Evolutionary conservation across 257 asterid genomes (phyloP).

Genomic region (Verbena officinalis): DNA sequence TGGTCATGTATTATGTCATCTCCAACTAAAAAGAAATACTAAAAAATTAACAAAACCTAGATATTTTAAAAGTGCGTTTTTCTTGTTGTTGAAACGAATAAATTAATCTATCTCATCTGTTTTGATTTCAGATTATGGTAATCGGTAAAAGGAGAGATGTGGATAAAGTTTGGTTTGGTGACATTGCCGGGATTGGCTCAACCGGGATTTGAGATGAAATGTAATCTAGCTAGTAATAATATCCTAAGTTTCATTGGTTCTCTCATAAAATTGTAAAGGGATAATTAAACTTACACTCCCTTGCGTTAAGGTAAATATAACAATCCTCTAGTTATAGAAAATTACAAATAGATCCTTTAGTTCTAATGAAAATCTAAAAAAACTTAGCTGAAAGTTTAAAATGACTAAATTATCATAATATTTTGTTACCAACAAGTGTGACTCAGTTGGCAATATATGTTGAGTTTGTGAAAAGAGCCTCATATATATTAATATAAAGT

Average conservation of each 20-base stretch:
- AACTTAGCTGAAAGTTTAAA: no score
- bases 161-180: conserved; percentile 27
- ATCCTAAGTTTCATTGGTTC: not conserved
- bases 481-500: not conserved
- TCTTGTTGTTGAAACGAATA: conserved; percentile 4
- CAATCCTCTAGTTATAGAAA: no score
- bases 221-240: not conserved
- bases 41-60: conserved; percentile 14
- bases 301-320: no score
- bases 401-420: no score
- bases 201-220: conserved; percentile 28
- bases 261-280: no score
- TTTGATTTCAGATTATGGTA: conserved; percentile 26
- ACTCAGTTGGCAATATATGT: no score
- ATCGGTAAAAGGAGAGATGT: conserved; percentile 25
- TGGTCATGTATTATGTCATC: conserved; percentile 37
- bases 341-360: no score
- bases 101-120: conserved; percentile 5
- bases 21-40: conserved; percentile 22
- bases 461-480: no score
- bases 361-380: no score
- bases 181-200: conserved; percentile 3
- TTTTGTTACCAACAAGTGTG: not conserved
- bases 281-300: no score
- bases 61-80: conserved; percentile 42